Conservation (phyloP, 208 protist species). For the Sergeia podlipaevii region DNA sequence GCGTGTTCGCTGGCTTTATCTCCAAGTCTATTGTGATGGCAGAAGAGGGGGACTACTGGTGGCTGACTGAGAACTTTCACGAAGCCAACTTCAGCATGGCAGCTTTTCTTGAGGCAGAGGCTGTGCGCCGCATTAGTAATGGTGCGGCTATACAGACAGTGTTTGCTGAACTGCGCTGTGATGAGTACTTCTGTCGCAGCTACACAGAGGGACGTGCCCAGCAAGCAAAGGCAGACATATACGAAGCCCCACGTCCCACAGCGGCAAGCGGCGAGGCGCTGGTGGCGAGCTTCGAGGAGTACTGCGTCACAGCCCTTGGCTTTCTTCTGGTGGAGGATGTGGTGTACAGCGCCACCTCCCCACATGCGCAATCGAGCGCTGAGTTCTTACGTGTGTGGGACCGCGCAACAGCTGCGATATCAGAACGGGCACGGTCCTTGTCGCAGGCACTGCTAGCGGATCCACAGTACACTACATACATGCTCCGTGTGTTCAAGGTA, state of each 20-base stretch:
- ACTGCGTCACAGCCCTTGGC: slow-evolving; percentile 66
- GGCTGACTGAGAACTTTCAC: slow-evolving; percentile 49
- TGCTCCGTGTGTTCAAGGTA: slow-evolving; percentile 52
- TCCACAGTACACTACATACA: too few species aligned
- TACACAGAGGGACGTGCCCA: slow-evolving; percentile 73
- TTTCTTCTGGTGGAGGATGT: slow-evolving; percentile 87
- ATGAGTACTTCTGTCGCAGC: slow-evolving; percentile 66
- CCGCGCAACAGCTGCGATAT: slow-evolving; percentile 33
- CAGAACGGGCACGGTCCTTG: slow-evolving; percentile 43
- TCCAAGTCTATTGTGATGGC: slow-evolving; percentile 43
- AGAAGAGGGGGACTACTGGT: slow-evolving; percentile 57
- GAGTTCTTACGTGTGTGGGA: slow-evolving; percentile 83
- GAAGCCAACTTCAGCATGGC: slow-evolving; percentile 44
- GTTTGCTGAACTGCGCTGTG: slow-evolving; percentile 73
- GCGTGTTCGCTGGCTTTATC: slow-evolving; percentile 36
- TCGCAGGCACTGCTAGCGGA: slow-evolving; percentile 49
- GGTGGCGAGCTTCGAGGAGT: slow-evolving; percentile 48
- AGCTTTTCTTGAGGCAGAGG: slow-evolving; percentile 45
- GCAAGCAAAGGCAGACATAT: slow-evolving; percentile 62
- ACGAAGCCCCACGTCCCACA: slow-evolving; percentile 27
- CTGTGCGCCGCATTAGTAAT: slow-evolving; percentile 48
- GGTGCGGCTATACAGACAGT: slow-evolving; percentile 75
- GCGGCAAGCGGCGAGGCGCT: slow-evolving; percentile 17
- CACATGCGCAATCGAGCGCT: slow-evolving; percentile 67
- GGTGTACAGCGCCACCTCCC: slow-evolving; percentile 71